These are phyloP conservation scores for Chrysophaeum taylorii DNA, from an alignment of 352 stramenopile genomes.

Conservation along the genomic window DNA sequence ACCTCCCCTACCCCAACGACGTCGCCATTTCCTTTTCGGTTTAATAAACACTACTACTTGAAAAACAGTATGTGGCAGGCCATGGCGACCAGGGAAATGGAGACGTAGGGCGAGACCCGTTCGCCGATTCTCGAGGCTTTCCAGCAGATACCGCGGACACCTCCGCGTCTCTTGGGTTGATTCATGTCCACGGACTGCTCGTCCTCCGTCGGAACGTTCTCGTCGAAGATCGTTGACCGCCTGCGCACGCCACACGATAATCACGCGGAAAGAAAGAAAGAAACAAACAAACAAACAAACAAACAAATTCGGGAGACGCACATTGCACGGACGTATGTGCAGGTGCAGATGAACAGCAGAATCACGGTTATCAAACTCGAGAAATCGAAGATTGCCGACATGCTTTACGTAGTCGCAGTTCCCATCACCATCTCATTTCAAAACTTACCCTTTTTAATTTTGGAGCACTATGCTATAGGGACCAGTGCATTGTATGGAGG, in stretches of 20 bases:
- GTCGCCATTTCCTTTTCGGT: too few relatives aligned
- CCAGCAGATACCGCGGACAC: constrained; percentile 72
- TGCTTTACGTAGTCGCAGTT: too few relatives aligned
- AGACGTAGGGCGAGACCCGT: constrained; percentile 74
- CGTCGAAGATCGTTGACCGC: constrained; percentile 51
- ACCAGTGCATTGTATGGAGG: too few relatives aligned
- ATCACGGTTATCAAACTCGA: constrained; percentile 87
- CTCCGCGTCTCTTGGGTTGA: constrained; percentile 35
- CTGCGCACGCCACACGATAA: too few relatives aligned
- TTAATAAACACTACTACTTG: too few relatives aligned
- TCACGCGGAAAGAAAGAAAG: neutral
- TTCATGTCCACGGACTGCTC: neutral
- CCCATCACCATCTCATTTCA: too few relatives aligned
- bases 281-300: constrained; percentile 17
- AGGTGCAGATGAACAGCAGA: constrained; percentile 92
- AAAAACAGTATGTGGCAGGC: constrained; percentile 80
- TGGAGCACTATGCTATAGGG: too few relatives aligned
- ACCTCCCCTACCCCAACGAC: too few relatives aligned
- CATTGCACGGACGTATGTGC: constrained; percentile 87
- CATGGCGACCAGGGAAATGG: constrained; percentile 65
- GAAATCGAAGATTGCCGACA: constrained; percentile 93
- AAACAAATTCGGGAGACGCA: constrained; percentile 87
- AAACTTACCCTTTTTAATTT: too few relatives aligned
- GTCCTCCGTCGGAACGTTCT: constrained; percentile 34
- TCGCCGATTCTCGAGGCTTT: constrained; percentile 78